Percentiles rank a stretch among this genome's conserved stretches.
Conservation (phyloP, 345 rosid genomes). For the Pugionium cornutum region DNA sequence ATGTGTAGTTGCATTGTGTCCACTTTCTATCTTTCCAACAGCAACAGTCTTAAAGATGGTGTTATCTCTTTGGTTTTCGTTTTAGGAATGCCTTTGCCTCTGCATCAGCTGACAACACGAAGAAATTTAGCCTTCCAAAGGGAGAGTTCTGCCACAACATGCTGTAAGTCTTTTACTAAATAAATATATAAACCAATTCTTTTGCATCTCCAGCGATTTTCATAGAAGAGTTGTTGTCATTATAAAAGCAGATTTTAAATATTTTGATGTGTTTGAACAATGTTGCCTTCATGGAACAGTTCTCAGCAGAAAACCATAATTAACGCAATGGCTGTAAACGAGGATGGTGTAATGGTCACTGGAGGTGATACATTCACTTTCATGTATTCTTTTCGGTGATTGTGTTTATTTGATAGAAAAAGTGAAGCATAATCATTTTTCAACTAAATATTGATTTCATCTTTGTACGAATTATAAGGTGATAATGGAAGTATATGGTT, state of each 20-base stretch:
- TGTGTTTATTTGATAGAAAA: not conserved
- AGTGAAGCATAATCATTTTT: not conserved
- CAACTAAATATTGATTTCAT: not conserved
- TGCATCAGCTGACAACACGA: slow-evolving; percentile 96
- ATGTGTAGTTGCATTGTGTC: slow-evolving; percentile 27
- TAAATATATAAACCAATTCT: not conserved
- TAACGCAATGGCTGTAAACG: slow-evolving; percentile 90
- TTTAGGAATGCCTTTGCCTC: slow-evolving; percentile 88
- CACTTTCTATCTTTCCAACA: slow-evolving; percentile 9
- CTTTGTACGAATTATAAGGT: slow-evolving; percentile 46
- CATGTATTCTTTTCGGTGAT: not conserved
- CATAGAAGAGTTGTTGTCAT: not conserved
- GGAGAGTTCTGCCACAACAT: slow-evolving; percentile 96
- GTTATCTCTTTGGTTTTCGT: slow-evolving; percentile 16
- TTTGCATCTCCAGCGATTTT: slow-evolving; percentile 19
- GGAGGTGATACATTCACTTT: slow-evolving; percentile 55
- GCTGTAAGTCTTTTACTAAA: slow-evolving; percentile 52
- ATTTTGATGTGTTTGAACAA: slow-evolving; percentile 4
- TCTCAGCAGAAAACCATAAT: slow-evolving; percentile 99
- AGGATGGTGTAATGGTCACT: slow-evolving; percentile 94
- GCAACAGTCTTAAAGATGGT: slow-evolving; percentile 6
- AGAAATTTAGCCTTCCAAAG: slow-evolving; percentile 83
- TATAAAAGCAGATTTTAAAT: not conserved
- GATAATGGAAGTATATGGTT: slow-evolving; percentile 99
- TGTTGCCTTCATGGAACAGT: slow-evolving; percentile 44